phyloP scores from a whole-genome alignment of 768 basidiomycete species.

The Hygrophoropsis aurantiaca region DNA sequence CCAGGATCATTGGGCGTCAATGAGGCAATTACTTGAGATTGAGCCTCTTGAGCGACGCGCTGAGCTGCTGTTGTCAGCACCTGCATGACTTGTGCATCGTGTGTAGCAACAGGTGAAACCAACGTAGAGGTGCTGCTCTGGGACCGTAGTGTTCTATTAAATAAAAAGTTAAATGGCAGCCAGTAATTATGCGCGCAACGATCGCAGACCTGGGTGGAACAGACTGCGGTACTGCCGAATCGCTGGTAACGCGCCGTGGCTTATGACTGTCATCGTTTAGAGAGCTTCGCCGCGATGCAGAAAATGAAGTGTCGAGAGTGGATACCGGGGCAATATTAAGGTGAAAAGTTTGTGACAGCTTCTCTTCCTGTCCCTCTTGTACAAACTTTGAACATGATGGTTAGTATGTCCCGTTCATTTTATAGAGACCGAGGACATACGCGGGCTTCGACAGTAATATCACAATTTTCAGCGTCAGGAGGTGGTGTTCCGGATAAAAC shows the following conservation, averaged over 20 bases:
- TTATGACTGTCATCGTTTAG: constrained; percentile 42
- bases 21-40: constrained; percentile 61
- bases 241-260: constrained; percentile 41
- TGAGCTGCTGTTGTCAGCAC: constrained; percentile 77
- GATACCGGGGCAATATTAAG: constrained; percentile 72
- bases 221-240: constrained; percentile 34
- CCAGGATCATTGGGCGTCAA: constrained; percentile 45
- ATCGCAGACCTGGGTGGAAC: constrained; percentile 28
- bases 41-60: constrained; percentile 72
- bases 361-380: constrained; percentile 74
- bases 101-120: constrained; percentile 36
- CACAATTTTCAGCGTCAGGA: constrained; percentile 70
- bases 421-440: constrained; percentile 40
- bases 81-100: constrained; percentile 73
- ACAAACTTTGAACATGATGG: constrained; percentile 48
- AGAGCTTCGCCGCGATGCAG: constrained; percentile 47
- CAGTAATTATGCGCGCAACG: neutral
- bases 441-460: constrained; percentile 74
- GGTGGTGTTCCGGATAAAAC: constrained; percentile 80
- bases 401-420: constrained; percentile 6
- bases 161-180: neutral
- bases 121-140: constrained; percentile 26
- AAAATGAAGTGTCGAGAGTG: constrained; percentile 43
- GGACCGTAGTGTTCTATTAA: constrained; percentile 29
- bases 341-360: constrained; percentile 64